Base-by-base conservation (phyloP, 441 rosid genomes). In the Erodium moschatum region DNA sequence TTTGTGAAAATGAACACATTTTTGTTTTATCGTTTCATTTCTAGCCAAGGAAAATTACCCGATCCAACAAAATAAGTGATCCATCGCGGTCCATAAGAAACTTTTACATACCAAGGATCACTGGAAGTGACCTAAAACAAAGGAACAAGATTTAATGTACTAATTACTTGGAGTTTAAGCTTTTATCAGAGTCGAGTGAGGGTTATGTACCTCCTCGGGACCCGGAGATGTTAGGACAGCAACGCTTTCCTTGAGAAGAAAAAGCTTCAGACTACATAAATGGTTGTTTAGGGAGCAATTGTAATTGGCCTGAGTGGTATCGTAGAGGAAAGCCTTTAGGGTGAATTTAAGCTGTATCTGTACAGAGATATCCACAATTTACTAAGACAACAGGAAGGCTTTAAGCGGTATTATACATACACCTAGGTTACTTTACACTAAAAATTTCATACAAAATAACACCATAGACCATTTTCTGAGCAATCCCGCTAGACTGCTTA, bases 81-180 rank as follows among this genome's bases (percentile, higher is more conserved):
- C 91, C 91, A 87, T 67, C 86, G 72, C 10, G 89, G 84, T 65
- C 82, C 84, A 33, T 77, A 85, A 5, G 91, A 83, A 63, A 87
- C 70, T 77, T 77, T 81, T 46, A 79, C 81, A 67, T 74, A 60
- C 85, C 84, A 81, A 68, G 64, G 65, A 15, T 70, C 72, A 68
- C 65, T 46, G 0, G 64, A 52, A 72, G 67, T 67, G 64, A 60
- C 86, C 91, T 87, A 79, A 64, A 79, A 78, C 4, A 60, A 13
- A 50, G 16, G 3, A 50, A 15, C 6, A 50, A 50, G 13, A 24
- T 24, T 24, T 24, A 24, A 24, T 24, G 27, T 2, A 24, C 27
- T 24, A 24, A 24, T 24, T 24, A 24, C 27, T 24, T 13, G 6
- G 5, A 50, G 56, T 50, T 15, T 50, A 24, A 24, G 27, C 27